Evolutionary conservation across 2,329 filamentous ascomycete genomes (phyloP), one percentile per base, ranked within the genome.

Genomic region (Ophiostoma perfectum): DNA sequence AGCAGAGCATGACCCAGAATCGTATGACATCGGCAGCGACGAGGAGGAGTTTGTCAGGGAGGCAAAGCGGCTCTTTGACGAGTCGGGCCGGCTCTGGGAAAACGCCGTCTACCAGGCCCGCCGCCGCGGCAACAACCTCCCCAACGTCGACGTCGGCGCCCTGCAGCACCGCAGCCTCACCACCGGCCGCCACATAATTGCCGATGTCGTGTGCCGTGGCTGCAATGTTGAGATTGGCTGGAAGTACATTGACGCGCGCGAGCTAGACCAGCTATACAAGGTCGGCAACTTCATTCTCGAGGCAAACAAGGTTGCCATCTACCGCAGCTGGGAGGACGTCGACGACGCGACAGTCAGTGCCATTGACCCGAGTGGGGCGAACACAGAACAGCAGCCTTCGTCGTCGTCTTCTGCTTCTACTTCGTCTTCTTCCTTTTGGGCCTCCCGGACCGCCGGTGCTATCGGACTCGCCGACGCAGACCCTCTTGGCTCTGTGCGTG

Each of bases 81-180:
- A 27, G 27, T 27, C 27, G 27, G 27, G 27, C 4, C 38, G 47
- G 16, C 16, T 36, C 5, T 36, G 63, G 3, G n/a, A 65, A 39
- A 74, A 27, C 9, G 16, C 36, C 6, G 44, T 27, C 41, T 44
- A 41, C 9, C 36, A 42, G 47, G 6, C 12, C 47, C 27, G 55
- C 11, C 55, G 55, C 36, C 36, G 27, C 36, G 1, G 36, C 18
- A 4, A 47, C 18, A 45, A 67, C 12, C 78, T 89, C 36, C 74
- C 82, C 66, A 89, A 89, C 74, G 81, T 88, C 68, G 80, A 12
- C 27, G 7, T 60, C 6, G 18, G n/a, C 27, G 4, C 7, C 36
- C 18, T 18, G 2, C 18, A 58, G 3, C 42, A 45, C 14, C 5
- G 9, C 9, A 45, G 14, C 42, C 42, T 11, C 42, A 27, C 27